A percentile compares a stretch with the other conserved stretches of the same genome.
Evolutionary conservation across 2,329 filamentous ascomycete species (phyloP).

Genomic region (Penicillium sp.): DNA sequence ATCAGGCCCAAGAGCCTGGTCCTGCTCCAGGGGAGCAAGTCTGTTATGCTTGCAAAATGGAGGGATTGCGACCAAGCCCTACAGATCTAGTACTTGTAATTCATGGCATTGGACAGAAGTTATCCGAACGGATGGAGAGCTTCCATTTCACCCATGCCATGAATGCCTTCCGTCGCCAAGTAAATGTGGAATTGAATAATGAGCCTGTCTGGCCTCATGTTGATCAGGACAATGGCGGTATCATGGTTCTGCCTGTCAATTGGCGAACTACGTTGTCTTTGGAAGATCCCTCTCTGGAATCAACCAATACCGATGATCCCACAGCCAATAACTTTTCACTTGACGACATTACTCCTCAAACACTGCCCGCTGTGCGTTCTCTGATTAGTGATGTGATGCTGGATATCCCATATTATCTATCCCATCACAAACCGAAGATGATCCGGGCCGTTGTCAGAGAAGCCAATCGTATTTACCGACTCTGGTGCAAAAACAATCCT

Average conservation of each 20-base stretch:
- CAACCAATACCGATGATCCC: constrained; percentile 55
- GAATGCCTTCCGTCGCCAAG: constrained; percentile 81
- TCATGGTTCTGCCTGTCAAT: constrained; percentile 94
- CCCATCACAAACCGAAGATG: constrained; percentile 95
- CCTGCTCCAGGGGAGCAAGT: constrained; percentile 34
- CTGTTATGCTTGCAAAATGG: constrained; percentile 63
- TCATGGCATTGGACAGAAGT: constrained; percentile 95
- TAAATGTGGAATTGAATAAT: constrained; percentile 81
- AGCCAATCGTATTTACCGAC: constrained; percentile 90
- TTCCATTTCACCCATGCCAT: constrained; percentile 98
- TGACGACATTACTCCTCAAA: constrained; percentile 88
- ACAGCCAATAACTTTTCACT: constrained; percentile 68
- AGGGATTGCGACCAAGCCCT: constrained; percentile 69
- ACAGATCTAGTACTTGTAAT: constrained; percentile 89
- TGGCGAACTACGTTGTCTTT: constrained; percentile 90
- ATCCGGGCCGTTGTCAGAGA: constrained; percentile 84
- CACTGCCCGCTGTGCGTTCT: constrained; percentile 87
- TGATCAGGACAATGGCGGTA: constrained; percentile 76
- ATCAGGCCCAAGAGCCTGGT: constrained; percentile 36
- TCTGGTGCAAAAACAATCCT: constrained; percentile 94
- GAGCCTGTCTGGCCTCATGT: constrained; percentile 75
- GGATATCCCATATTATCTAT: constrained; percentile 97
- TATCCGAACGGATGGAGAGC: constrained; percentile 91
- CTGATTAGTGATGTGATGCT: constrained; percentile 98
- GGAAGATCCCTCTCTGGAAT: constrained; percentile 73